A percentile compares a stretch with the other conserved stretches of the same genome.
Conservation (phyloP, 2,329 filamentous ascomycete genomes). For the Mycosphaerelloides madeirae region DNA sequence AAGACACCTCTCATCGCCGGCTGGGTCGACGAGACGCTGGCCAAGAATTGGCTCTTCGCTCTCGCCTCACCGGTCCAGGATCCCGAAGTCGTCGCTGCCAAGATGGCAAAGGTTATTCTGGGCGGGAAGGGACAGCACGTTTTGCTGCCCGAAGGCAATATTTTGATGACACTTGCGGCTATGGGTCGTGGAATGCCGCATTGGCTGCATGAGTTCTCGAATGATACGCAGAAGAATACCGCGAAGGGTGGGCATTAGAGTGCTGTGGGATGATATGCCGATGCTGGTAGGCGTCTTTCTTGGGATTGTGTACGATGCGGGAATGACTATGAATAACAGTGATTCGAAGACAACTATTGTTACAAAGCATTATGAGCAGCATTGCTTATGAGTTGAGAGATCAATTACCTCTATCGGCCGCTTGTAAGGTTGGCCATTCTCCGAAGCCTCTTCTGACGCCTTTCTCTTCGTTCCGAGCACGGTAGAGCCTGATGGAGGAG, state of each 20-base stretch:
- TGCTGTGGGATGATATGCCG: no score
- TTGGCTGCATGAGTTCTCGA: constrained; percentile 6
- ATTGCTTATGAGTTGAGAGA: no score
- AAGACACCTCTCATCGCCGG: constrained; percentile 31
- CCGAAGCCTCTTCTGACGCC: no score
- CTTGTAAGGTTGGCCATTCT: no score
- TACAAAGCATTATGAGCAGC: no score
- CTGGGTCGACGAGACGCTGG: constrained; percentile 23
- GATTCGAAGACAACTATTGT: no score
- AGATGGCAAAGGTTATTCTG: constrained; percentile 35
- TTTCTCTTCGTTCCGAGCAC: no score
- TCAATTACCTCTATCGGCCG: no score
- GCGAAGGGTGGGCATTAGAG: background rate
- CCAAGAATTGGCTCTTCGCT: constrained; percentile 4
- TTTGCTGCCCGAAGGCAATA: constrained; percentile 18
- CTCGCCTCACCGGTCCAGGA: constrained; percentile 19
- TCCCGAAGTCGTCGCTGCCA: constrained; percentile 31
- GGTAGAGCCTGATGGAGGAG: no score
- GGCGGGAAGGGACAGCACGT: constrained; percentile 33
- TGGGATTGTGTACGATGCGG: no score
- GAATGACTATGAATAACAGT: no score
- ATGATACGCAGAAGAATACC: constrained; percentile 7
- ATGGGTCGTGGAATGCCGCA: constrained; percentile 4
- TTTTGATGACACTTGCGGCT: constrained; percentile 2
- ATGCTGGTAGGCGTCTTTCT: no score